Conservation (phyloP, 495 filamentous ascomycete species). For the Xylaria longipes region DNA sequence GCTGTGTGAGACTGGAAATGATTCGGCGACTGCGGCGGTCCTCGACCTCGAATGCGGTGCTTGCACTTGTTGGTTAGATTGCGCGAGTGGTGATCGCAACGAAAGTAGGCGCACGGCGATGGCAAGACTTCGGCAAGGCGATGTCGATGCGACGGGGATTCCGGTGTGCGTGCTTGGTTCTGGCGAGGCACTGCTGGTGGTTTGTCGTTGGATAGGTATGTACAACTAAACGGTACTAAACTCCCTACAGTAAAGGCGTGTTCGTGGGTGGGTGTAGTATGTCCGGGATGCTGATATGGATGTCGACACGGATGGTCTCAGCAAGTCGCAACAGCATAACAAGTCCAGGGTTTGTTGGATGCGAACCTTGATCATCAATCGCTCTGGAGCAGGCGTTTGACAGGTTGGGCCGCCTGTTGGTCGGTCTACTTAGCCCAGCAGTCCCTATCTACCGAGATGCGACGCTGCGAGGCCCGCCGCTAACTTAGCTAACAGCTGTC, state of each 20-base stretch:
- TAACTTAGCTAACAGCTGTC: constrained; percentile 6
- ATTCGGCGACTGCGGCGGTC: not conserved
- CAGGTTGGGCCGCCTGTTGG: constrained; percentile 2
- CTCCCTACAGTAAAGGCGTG: not conserved
- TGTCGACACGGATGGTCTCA: not conserved
- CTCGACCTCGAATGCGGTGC: not conserved
- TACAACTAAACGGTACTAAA: not conserved
- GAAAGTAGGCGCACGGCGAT: not conserved
- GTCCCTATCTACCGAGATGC: constrained; percentile 17
- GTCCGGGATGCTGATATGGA: not conserved
- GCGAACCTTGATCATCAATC: not conserved
- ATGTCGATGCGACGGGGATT: constrained; percentile 19
- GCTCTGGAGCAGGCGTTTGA: not conserved
- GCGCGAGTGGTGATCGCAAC: constrained; percentile 1
- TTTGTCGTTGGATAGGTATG: not conserved
- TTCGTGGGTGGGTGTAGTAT: not conserved
- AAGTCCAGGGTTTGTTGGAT: constrained; percentile 3
- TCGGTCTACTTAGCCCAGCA: not conserved
- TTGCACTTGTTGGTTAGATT: not conserved
- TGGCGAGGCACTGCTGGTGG: not conserved
- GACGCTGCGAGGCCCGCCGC: not conserved
- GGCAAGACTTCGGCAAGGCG: constrained; percentile 14
- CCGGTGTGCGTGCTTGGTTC: not conserved
- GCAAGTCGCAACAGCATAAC: constrained; percentile 1
- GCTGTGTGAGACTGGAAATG: not conserved